A percentile compares a stretch with the other conserved stretches of the same genome.
Evolutionary conservation across 306 rosid species (phyloP).

Genomic region (Adenanthera pavonina): DNA sequence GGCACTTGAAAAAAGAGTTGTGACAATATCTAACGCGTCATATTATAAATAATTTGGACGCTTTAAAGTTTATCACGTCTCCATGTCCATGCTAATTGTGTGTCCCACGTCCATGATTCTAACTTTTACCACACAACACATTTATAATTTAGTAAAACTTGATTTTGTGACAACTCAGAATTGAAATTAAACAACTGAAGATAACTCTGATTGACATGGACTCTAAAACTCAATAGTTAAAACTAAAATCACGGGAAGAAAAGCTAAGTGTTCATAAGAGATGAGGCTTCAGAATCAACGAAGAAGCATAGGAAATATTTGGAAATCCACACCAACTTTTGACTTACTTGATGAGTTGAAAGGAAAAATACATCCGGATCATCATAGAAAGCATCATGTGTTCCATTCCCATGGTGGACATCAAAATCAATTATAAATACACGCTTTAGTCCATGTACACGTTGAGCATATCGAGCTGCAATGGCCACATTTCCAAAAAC

Average conservation of each 20-base stretch:
- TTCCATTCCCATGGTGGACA: constrained; percentile 96
- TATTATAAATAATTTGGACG: neutral
- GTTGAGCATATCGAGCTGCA: constrained; percentile 93
- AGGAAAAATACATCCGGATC: constrained; percentile 91
- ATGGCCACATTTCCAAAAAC: constrained; percentile 91
- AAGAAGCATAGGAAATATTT: neutral
- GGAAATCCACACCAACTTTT: constrained; percentile 20
- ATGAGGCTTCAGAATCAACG: constrained; percentile 35
- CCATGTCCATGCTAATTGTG: neutral
- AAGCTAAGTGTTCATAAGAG: constrained; percentile 1
- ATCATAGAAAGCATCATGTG: constrained; percentile 88
- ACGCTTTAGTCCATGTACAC: constrained; percentile 77
- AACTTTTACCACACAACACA: neutral
- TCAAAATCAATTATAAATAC: constrained; percentile 93
- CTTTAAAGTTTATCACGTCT: neutral
- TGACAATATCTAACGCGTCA: neutral
- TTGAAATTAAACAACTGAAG: constrained; percentile 10
- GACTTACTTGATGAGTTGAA: constrained; percentile 92
- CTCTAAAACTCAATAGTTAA: constrained; percentile 3
- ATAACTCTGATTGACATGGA: constrained; percentile 4
- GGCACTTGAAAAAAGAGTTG: neutral
- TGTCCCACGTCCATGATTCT: neutral
- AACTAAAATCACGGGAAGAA: constrained; percentile 10
- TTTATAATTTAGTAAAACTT: neutral
- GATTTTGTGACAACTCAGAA: neutral